These are phyloP conservation scores for Penstemon davidsonii DNA, from an alignment of 257 asterid genomes.

Conservation along the genomic window DNA sequence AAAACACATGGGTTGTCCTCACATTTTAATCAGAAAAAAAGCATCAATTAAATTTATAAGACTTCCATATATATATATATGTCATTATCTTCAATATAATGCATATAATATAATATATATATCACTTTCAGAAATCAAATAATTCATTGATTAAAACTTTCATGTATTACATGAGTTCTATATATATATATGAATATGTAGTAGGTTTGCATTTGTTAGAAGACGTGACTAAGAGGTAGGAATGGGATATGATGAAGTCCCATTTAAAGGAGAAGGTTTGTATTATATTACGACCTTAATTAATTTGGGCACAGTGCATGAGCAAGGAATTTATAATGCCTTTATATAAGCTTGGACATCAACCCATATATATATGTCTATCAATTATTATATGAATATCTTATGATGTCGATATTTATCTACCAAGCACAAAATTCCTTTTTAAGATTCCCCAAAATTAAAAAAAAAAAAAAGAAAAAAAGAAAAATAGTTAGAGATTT, in stretches of 20 bases:
- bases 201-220: too few relatives aligned
- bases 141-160: too few relatives aligned
- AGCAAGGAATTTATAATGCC: neutral
- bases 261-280: slow-evolving; percentile 10
- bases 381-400: neutral
- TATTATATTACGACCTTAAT: slow-evolving; percentile 9
- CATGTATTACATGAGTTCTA: too few relatives aligned
- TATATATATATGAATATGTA: too few relatives aligned
- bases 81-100: too few relatives aligned
- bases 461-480: neutral
- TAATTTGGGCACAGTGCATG: slow-evolving; percentile 32
- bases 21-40: too few relatives aligned
- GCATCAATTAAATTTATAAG: too few relatives aligned
- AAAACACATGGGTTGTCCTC: too few relatives aligned
- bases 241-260: slow-evolving; percentile 30
- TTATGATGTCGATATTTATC: slow-evolving; percentile 34
- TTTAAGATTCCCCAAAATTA: slow-evolving; percentile 19
- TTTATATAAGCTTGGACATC: slow-evolving; percentile 26
- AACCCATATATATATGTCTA: slow-evolving; percentile 30
- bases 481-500: neutral
- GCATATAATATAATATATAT: too few relatives aligned
- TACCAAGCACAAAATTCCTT: slow-evolving; percentile 23
- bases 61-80: too few relatives aligned
- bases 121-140: too few relatives aligned
- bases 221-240: slow-evolving; percentile 27